phyloP scores from a whole-genome alignment of 768 basidiomycete species.

The Gautieria morchelliformis region DNA sequence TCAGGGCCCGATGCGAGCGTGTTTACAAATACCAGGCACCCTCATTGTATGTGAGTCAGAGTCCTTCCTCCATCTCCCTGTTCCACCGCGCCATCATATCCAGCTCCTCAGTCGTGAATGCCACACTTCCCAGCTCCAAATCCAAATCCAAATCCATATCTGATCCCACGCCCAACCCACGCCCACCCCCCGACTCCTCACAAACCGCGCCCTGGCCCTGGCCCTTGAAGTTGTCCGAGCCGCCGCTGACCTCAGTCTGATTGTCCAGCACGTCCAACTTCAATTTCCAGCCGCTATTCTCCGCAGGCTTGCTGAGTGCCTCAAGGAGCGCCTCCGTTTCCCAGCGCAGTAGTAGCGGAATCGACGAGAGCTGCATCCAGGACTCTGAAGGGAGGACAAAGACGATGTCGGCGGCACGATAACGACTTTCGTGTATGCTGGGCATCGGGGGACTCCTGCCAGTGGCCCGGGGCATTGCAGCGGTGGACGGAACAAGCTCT shows the following conservation, averaged over 20 bases:
- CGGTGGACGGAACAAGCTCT: neutral
- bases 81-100: neutral
- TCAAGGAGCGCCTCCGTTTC: neutral
- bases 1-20: too few species aligned
- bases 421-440: neutral
- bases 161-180: too few species aligned
- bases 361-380: neutral
- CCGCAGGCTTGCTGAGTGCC: neutral
- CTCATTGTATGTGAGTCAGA: too few species aligned
- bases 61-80: neutral
- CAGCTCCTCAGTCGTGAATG: neutral
- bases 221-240: too few species aligned
- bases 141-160: neutral
- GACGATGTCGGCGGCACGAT: neutral
- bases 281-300: neutral
- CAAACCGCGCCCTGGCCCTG: too few species aligned
- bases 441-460: neutral
- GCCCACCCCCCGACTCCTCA: too few species aligned
- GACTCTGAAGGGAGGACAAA: neutral
- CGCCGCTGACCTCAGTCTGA: neutral
- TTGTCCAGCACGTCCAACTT: neutral
- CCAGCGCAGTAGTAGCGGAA: neutral
- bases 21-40: too few species aligned
- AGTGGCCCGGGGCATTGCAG: neutral
- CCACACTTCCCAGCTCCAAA: neutral